These are phyloP conservation scores for Hypoxylon sp. DNA, from an alignment of 2,329 filamentous ascomycete species.

Conservation along the genomic window DNA sequence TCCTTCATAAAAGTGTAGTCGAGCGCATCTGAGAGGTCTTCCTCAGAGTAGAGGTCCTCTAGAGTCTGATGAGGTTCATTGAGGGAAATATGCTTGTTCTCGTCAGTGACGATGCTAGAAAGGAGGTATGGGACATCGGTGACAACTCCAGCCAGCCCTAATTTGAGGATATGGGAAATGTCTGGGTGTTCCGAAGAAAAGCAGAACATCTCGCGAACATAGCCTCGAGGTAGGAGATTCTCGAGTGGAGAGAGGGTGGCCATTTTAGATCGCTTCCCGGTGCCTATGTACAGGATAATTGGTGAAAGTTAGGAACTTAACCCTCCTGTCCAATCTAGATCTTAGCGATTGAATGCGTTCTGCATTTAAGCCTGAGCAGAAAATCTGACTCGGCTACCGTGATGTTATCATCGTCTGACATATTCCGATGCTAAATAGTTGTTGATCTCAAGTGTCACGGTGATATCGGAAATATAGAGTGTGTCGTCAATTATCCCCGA, in stretches of 20 bases:
- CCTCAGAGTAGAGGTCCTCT: constrained; percentile 45
- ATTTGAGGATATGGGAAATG: constrained; percentile 30
- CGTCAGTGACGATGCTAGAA: constrained; percentile 41
- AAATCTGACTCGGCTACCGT: neutral
- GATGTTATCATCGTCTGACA: constrained; percentile 6
- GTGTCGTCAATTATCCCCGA: constrained; percentile 19
- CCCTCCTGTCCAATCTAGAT: neutral
- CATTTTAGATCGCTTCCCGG: constrained; percentile 19
- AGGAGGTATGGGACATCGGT: constrained; percentile 50
- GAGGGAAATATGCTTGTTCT: constrained; percentile 33
- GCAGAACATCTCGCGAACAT: constrained; percentile 51
- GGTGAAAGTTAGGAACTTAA: neutral
- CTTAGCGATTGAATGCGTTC: neutral
- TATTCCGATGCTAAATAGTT: neutral
- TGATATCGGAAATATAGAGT: constrained; percentile 13
- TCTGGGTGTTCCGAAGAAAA: constrained; percentile 46
- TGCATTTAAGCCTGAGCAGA: neutral
- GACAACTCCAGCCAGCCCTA: constrained; percentile 40
- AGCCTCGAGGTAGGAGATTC: constrained; percentile 51
- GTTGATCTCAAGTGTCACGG: constrained; percentile 3
- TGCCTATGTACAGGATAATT: neutral
- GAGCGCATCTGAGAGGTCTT: constrained; percentile 46
- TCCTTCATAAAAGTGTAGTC: constrained; percentile 45
- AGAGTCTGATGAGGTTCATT: constrained; percentile 39
- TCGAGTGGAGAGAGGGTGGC: constrained; percentile 49